Base-by-base conservation (phyloP, 1,284 basidiomycete genomes). In the Cutaneotrichosporon cutaneum region DNA sequence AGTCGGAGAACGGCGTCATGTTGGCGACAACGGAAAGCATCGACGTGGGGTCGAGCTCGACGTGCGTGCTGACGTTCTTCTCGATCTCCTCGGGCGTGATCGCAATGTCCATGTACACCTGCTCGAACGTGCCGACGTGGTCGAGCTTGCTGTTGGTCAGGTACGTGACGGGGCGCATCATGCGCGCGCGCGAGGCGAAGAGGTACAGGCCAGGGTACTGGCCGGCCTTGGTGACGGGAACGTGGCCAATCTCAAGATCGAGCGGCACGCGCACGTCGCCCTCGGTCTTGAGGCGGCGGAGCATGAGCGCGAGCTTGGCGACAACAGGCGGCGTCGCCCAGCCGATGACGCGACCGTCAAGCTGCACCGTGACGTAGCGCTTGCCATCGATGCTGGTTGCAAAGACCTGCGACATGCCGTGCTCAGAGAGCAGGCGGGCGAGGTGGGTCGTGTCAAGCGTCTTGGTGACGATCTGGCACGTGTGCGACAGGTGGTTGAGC, bases 31-130 rank as follows among this genome's bases (percentile, higher is more conserved):
- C 83, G 2, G 93, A 96, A 61, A 99, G 82, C 79, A 99, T 94
- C 77, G 93, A 94, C 5, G 96, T 98, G 4, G 96, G 92, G 52
- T 91, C 85, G 71, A 94, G 88, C 80, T 99, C 96, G 58, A 97
- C 88, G 78, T 99, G 96, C 1, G 89, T 89, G 8, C 92, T 90
- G 5, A 92, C 83, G 18, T 85, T 87, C 53, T 83, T 80, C 68
- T 96, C 91, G 56, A 98, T 88, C 77, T 98, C 96, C 70, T 90
- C 88, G 5, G 88, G 88, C 59, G 87, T 91, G 75, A 93, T 90
- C 0, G 96, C 95, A 73, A 99, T 91, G 77, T 99, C 92, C 90
- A 99, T 94, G 79, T 99, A 99, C 11, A 99, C 96, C 81, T 99
- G 96, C 80, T 99, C 96, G 71, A 99, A 99, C 2, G 95, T 87